Evolutionary conservation across 1,139 yeast species (phyloP).

Genomic region (Debaryomyces coudertii): DNA sequence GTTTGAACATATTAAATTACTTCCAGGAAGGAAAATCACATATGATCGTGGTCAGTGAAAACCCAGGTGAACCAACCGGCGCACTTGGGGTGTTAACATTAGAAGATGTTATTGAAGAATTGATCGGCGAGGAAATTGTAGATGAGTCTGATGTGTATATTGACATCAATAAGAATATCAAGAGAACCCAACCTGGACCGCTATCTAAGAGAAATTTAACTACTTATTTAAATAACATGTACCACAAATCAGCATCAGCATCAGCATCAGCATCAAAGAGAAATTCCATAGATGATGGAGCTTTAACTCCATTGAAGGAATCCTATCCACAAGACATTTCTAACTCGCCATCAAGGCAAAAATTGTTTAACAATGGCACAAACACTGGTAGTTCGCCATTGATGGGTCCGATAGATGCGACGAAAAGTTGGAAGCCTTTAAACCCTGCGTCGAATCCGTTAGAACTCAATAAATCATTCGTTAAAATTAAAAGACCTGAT

Average conservation of each 20-base stretch:
- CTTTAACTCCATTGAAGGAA: slow-evolving; percentile 13
- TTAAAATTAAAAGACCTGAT: slow-evolving; percentile 64
- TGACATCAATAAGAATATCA: slow-evolving; percentile 86
- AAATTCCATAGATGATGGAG: slow-evolving; percentile 36
- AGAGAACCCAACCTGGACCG: slow-evolving; percentile 84
- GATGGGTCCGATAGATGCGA: slow-evolving; percentile 16
- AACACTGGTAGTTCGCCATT: slow-evolving; percentile 18
- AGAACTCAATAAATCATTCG: slow-evolving; percentile 68
- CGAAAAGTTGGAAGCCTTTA: slow-evolving; percentile 51
- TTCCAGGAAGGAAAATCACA: slow-evolving; percentile 98
- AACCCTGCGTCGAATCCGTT: slow-evolving; percentile 86
- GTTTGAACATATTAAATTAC: slow-evolving; percentile 89
- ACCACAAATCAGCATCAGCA: slow-evolving; percentile 38
- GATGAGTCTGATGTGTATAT: slow-evolving; percentile 96
- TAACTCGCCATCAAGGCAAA: slow-evolving; percentile 8
- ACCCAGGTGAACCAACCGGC: slow-evolving; percentile 86
- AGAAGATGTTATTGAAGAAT: slow-evolving; percentile 96
- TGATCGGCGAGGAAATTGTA: slow-evolving; percentile 96
- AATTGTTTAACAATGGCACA: neutral
- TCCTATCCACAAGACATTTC: slow-evolving; percentile 3
- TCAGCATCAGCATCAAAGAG: slow-evolving; percentile 40
- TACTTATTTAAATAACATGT: slow-evolving; percentile 64
- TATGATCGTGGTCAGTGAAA: slow-evolving; percentile 89
- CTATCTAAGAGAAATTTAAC: slow-evolving; percentile 72
- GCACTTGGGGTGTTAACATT: slow-evolving; percentile 90